These are phyloP conservation scores for Xylaria sp. DNA, from an alignment of 2,329 filamentous ascomycete genomes.

Conservation along the genomic window DNA sequence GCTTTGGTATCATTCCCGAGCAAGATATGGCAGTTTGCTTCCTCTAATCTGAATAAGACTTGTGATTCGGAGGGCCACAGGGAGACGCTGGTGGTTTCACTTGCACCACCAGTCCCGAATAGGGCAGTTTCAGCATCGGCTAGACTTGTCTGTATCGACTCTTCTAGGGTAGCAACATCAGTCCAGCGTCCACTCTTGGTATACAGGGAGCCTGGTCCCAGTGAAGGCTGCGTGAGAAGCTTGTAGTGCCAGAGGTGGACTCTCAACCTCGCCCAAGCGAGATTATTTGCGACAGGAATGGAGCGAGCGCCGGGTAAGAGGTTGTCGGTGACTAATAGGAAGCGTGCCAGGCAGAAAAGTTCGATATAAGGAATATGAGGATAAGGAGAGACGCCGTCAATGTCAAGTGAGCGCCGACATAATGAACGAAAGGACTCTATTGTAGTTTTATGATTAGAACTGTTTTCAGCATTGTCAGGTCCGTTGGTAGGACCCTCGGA, in stretches of 20 bases:
- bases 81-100: slow-evolving; percentile 38
- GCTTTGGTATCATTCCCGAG: slow-evolving; percentile 83
- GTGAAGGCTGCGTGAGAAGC: slow-evolving; percentile 61
- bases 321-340: slow-evolving; percentile 51
- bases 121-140: slow-evolving; percentile 46
- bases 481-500: neutral
- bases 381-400: slow-evolving; percentile 89
- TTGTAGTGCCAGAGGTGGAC: slow-evolving; percentile 73
- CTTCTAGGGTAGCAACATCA: slow-evolving; percentile 62
- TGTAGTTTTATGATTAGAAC: neutral
- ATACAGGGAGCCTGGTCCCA: slow-evolving; percentile 60
- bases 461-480: neutral
- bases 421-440: slow-evolving; percentile 34
- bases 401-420: slow-evolving; percentile 72
- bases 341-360: slow-evolving; percentile 75
- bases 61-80: slow-evolving; percentile 55
- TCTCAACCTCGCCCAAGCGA: slow-evolving; percentile 70
- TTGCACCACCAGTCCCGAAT: neutral
- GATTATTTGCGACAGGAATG: slow-evolving; percentile 43
- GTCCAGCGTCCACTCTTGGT: slow-evolving; percentile 64
- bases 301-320: slow-evolving; percentile 30
- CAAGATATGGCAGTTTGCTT: slow-evolving; percentile 81
- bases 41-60: slow-evolving; percentile 78
- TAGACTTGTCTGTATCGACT: slow-evolving; percentile 52
- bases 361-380: slow-evolving; percentile 83